These are phyloP conservation scores for Pleurotus sapidus DNA, from an alignment of 768 basidiomycete species.

Conservation along the genomic window DNA sequence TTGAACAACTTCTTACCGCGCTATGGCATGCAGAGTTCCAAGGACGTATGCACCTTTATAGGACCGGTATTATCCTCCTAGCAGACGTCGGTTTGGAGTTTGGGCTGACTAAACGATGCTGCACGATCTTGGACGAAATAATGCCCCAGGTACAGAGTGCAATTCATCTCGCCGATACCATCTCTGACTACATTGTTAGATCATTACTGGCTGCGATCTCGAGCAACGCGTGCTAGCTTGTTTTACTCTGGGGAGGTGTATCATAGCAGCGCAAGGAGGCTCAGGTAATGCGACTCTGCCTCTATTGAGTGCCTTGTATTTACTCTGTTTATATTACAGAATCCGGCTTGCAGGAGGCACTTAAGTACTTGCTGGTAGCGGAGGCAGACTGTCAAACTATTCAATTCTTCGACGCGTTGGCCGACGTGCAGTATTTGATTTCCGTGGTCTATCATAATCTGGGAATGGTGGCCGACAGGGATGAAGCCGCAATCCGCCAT, in stretches of 20 bases:
- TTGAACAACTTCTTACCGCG: conserved; percentile 66
- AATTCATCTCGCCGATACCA: not conserved
- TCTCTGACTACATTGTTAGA: conserved; percentile 30
- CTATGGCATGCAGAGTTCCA: conserved; percentile 83
- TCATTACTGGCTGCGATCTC: conserved; percentile 67
- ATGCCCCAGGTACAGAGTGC: conserved; percentile 66
- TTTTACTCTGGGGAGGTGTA: conserved; percentile 72
- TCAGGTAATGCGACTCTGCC: conserved; percentile 28
- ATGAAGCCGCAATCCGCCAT: conserved; percentile 50
- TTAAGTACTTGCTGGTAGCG: conserved; percentile 59
- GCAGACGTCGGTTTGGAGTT: conserved; percentile 80
- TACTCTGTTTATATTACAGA: conserved; percentile 19
- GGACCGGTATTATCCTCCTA: conserved; percentile 66
- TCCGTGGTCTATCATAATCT: conserved; percentile 74
- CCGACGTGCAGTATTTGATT: conserved; percentile 71
- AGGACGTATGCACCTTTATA: conserved; percentile 61
- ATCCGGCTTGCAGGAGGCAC: conserved; percentile 48
- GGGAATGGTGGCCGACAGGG: conserved; percentile 49
- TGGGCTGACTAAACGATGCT: conserved; percentile 66
- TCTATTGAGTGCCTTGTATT: not conserved
- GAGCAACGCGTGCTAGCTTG: conserved; percentile 78
- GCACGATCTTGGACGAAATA: conserved; percentile 68
- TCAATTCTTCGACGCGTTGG: conserved; percentile 54
- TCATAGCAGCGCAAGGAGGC: conserved; percentile 54
- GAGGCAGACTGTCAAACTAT: conserved; percentile 64